Evolutionary conservation across 208 protist genomes (phyloP), one percentile per base, ranked within the genome.

Genomic region (Leptomonas seymouri): DNA sequence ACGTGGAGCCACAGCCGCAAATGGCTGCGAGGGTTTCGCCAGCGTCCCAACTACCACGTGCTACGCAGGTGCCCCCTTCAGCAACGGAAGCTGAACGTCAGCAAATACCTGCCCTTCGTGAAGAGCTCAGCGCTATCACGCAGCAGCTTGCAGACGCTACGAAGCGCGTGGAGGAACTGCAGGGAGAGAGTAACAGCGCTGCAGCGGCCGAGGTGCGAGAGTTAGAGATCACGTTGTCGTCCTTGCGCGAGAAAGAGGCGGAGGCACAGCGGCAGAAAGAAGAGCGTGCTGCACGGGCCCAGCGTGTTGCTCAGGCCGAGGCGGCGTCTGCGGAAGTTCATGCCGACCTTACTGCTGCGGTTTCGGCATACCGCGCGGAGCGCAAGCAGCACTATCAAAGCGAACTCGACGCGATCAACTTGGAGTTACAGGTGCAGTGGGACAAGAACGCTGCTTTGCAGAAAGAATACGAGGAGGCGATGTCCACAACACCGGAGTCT

Each of bases 381-480:
- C 58, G 64, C 42, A 30, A 11, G 4, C 48, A 71, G 30, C 62
- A 20, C 18, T 50, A 16, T 41, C 25, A 71, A 25, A 23, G 56
- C 21, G 18, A 60, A 28, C 15, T 77, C 34, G 39, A 44, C 11
- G 27, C 39, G 0, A 14, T 77, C 8, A 39, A 20, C 3, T 18
- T 23, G 1, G 51, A 60, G 1, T 14, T 60, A 8, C 31, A 59
- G 14, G 44, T 42, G 18, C 71, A 77, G 63, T 20, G 67, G 30
- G 12, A 8, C 21, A 16, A 9, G 6, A 77, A 66, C 14, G 27
- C 25, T 0, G 25, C 50, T 3, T 44, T 77, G 21, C 64, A 49
- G 16, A 54, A 27, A 23, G 71, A 71, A 21, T 77, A 57, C 31
- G 71, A 77, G 31, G 48, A 25, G 6, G 55, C 56, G 0, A 56